These are phyloP conservation scores for Dichotomocladium elegans DNA, from an alignment of 371 early-diverging fungal species.

Conservation along the genomic window DNA sequence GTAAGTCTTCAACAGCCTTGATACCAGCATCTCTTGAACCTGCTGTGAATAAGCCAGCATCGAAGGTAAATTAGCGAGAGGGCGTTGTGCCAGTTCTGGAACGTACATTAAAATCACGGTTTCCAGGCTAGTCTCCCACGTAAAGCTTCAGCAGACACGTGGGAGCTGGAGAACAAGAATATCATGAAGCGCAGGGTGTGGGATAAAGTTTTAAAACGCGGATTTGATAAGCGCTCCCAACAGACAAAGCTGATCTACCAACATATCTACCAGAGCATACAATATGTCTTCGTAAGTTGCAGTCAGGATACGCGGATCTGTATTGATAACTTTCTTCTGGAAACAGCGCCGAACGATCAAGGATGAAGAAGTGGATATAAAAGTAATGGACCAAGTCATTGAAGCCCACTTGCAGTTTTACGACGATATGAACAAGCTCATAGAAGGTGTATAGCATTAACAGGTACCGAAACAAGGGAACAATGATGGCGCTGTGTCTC, in stretches of 20 bases:
- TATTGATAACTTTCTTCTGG: neutral
- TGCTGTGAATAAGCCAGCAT: neutral
- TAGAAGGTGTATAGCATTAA: neutral
- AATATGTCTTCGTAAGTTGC: conserved; percentile 12
- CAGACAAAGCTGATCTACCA: conserved; percentile 5
- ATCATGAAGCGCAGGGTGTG: conserved; percentile 4
- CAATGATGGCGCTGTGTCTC: no score
- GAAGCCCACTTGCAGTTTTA: conserved; percentile 2
- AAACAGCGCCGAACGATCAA: conserved; percentile 1
- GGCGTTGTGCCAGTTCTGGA: neutral
- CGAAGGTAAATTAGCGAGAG: neutral
- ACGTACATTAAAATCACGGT: neutral
- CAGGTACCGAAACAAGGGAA: no score
- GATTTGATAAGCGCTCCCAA: conserved; percentile 7
- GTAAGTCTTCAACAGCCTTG: neutral
- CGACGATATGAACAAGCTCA: neutral
- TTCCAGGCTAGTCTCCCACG: no score
- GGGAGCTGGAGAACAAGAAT: conserved; percentile 5
- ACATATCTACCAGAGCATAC: conserved; percentile 12
- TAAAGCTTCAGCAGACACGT: conserved; percentile 1
- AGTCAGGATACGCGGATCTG: neutral
- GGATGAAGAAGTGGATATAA: neutral
- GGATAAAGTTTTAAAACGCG: conserved; percentile 7
- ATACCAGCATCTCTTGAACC: neutral
- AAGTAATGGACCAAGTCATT: neutral